A percentile compares a stretch with the other conserved stretches of the same genome.
These are phyloP conservation scores for Penstemon eatonii DNA, from an alignment of 257 asterid genomes.

Conservation along the genomic window DNA sequence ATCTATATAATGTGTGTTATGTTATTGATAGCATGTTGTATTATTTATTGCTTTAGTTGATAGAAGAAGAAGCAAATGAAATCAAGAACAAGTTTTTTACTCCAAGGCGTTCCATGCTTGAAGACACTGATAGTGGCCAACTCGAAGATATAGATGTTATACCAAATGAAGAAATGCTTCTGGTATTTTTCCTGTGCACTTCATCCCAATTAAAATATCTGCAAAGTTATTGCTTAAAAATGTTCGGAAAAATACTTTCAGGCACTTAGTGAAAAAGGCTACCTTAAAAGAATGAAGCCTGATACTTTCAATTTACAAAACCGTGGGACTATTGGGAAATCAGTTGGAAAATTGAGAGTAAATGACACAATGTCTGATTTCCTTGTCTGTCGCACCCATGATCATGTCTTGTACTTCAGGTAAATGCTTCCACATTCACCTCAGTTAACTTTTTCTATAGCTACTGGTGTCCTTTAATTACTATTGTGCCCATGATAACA, in stretches of 20 bases:
- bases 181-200: conserved; percentile 50
- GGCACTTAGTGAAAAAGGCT: conserved; percentile 98
- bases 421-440: conserved; percentile 34
- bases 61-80: conserved; percentile 85
- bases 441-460: conserved; percentile 6
- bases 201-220: conserved; percentile 17
- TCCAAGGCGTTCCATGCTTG: conserved; percentile 88
- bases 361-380: conserved; percentile 95
- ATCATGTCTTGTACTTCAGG: conserved; percentile 94
- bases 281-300: conserved; percentile 93
- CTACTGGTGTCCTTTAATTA: conserved; percentile 5
- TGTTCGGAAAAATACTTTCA: conserved; percentile 33
- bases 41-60: conserved; percentile 44
- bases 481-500: background rate
- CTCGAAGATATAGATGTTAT: conserved; percentile 92
- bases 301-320: conserved; percentile 88
- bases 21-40: conserved; percentile 14
- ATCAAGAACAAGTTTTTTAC: conserved; percentile 80
- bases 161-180: conserved; percentile 90
- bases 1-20: background rate
- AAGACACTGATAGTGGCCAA: conserved; percentile 76
- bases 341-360: conserved; percentile 90
- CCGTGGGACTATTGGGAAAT: conserved; percentile 96
- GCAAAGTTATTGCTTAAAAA: conserved; percentile 25
- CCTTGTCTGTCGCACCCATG: conserved; percentile 93